These are phyloP conservation scores for Parasitella parasitica DNA, from an alignment of 371 early-diverging fungal species.

Conservation along the genomic window DNA sequence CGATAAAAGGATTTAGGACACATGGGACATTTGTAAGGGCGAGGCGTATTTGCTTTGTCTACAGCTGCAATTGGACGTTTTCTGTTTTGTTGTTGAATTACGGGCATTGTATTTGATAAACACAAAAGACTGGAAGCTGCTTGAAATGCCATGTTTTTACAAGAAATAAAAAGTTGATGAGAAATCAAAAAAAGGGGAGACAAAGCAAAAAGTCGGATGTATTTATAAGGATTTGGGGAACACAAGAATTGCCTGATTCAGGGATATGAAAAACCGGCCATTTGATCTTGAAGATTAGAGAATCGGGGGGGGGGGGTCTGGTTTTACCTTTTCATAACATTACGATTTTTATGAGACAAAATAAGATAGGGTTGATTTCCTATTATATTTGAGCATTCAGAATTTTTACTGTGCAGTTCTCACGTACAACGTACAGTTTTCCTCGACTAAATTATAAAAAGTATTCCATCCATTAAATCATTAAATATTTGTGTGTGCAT, in stretches of 20 bases:
- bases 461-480: not conserved
- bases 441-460: not conserved
- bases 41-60: constrained; percentile 47
- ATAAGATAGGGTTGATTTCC: not conserved
- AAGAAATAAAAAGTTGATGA: not conserved
- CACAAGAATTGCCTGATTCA: constrained; percentile 12
- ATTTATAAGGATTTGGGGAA: constrained; percentile 11
- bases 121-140: constrained; percentile 37
- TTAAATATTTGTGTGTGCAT: not conserved
- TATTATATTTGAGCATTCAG: not conserved
- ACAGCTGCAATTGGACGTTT: constrained; percentile 36
- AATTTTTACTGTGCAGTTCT: not conserved
- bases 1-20: constrained; percentile 68
- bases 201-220: not conserved
- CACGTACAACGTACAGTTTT: no score
- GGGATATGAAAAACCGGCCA: not conserved
- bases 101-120: constrained; percentile 25
- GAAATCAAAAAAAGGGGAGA: constrained; percentile 3
- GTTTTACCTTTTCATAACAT: constrained; percentile 5
- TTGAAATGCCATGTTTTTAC: constrained; percentile 26
- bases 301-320: not conserved
- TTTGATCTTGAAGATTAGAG: constrained; percentile 6
- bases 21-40: constrained; percentile 67
- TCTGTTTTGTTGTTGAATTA: constrained; percentile 1
- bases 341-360: constrained; percentile 1